Conservation (phyloP, 345 rosid genomes). For the Euphorbia tirucalli region DNA sequence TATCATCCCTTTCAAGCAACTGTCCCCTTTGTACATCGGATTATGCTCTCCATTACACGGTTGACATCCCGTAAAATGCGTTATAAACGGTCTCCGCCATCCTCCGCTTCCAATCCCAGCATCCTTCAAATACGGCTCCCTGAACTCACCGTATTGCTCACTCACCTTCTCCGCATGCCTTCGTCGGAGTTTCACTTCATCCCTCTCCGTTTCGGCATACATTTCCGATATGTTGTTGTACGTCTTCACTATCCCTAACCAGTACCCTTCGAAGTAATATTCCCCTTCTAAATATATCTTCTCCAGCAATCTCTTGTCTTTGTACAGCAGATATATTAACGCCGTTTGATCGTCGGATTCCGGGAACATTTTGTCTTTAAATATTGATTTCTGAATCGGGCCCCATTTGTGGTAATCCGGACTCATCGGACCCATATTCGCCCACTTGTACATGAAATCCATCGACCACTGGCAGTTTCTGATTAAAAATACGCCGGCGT, state of each 20-base stretch:
- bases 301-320: conserved; percentile 12
- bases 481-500: conserved; percentile 27
- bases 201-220: conserved; percentile 7
- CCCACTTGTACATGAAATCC: conserved; percentile 20
- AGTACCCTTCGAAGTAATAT: conserved; percentile 20
- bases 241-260: conserved; percentile 6
- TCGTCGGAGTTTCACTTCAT: not conserved
- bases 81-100: conserved; percentile 14
- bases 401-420: conserved; percentile 13
- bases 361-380: conserved; percentile 17
- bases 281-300: conserved; percentile 24
- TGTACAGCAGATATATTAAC: conserved; percentile 9
- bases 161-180: conserved; percentile 19
- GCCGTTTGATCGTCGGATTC: conserved; percentile 29
- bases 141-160: conserved; percentile 9
- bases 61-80: conserved; percentile 27
- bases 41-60: conserved; percentile 22
- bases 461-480: conserved; percentile 28
- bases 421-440: conserved; percentile 15
- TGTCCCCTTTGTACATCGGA: conserved; percentile 8
- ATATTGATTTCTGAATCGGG: not conserved
- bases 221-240: conserved; percentile 14
- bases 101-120: not conserved
- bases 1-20: conserved; percentile 17
- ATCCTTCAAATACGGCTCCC: conserved; percentile 10